A percentile compares a stretch with the other conserved stretches of the same genome.
Conservation (phyloP, 805 yeast species). For the Isabelozyma pseudorhagii region DNA sequence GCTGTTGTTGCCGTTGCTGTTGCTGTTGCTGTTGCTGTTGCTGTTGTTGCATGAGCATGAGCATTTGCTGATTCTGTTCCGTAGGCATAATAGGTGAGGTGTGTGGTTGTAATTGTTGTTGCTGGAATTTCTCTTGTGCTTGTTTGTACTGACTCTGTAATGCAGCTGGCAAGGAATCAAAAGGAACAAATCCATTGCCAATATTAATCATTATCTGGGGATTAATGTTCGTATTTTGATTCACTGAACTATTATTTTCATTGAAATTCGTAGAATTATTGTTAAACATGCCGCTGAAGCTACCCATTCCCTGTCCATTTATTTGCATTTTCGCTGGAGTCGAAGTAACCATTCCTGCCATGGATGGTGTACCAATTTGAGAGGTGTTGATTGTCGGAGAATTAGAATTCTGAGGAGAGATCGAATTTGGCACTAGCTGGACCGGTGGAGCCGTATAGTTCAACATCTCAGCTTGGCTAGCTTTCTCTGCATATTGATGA, state of each 20-base stretch:
- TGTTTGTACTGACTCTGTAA: conserved; percentile 15
- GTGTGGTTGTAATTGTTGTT: not conserved
- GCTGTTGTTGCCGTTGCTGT: conserved; percentile 7
- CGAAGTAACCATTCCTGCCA: conserved; percentile 9
- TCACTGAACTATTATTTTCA: not conserved
- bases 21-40: conserved; percentile 9
- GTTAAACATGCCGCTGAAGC: not conserved
- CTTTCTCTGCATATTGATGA: not conserved
- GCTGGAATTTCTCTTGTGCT: conserved; percentile 15
- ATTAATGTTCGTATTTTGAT: not conserved
- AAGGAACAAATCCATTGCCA: conserved; percentile 17
- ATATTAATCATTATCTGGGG: conserved; percentile 16
- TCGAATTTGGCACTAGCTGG: too few species aligned
- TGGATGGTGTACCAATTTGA: not conserved
- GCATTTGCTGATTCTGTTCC: not conserved
- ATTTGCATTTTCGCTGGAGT: conserved; percentile 9
- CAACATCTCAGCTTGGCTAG: not conserved
- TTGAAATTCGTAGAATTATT: not conserved
- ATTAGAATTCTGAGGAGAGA: not conserved
- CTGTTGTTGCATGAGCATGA: not conserved
- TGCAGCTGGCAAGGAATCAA: conserved; percentile 12
- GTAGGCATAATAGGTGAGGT: not conserved
- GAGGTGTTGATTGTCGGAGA: not conserved
- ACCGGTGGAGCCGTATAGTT: conserved; percentile 3
- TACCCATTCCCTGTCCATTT: not conserved